phyloP scores from a whole-genome alignment of 345 rosid species.

The Hibiscus mutabilis region DNA sequence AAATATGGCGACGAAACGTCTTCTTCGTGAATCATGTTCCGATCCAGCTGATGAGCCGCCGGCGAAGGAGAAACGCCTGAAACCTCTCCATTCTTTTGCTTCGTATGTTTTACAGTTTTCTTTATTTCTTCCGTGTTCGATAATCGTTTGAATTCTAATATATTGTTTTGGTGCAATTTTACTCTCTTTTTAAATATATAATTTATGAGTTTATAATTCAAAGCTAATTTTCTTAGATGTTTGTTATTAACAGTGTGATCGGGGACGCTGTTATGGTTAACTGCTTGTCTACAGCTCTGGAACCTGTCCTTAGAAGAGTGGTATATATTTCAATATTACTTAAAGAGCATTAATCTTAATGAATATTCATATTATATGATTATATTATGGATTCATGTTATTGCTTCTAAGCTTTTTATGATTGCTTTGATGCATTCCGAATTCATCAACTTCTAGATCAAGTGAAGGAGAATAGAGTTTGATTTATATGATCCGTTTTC shows the following conservation, averaged over 20 bases:
- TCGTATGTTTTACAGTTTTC: conserved; percentile 41
- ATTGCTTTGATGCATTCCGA: too few species aligned
- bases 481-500: background rate
- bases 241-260: conserved; percentile 39
- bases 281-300: conserved; percentile 48
- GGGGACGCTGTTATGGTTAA: conserved; percentile 47
- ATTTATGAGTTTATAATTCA: background rate
- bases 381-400: too few species aligned
- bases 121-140: too few species aligned
- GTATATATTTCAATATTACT: conserved; percentile 27
- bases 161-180: too few species aligned
- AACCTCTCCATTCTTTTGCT: conserved; percentile 44
- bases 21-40: conserved; percentile 29
- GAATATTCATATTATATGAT: background rate
- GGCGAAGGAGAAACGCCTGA: conserved; percentile 39
- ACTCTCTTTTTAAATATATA: too few species aligned
- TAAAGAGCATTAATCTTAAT: too few species aligned
- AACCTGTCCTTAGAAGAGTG: conserved; percentile 77
- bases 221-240: background rate
- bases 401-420: too few species aligned
- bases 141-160: too few species aligned
- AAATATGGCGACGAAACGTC: conserved; percentile 66
- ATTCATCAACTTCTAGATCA: too few species aligned
- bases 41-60: conserved; percentile 28
- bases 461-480: too few species aligned